phyloP scores from a whole-genome alignment of 805 yeast species.

The Candida loeiensis region DNA sequence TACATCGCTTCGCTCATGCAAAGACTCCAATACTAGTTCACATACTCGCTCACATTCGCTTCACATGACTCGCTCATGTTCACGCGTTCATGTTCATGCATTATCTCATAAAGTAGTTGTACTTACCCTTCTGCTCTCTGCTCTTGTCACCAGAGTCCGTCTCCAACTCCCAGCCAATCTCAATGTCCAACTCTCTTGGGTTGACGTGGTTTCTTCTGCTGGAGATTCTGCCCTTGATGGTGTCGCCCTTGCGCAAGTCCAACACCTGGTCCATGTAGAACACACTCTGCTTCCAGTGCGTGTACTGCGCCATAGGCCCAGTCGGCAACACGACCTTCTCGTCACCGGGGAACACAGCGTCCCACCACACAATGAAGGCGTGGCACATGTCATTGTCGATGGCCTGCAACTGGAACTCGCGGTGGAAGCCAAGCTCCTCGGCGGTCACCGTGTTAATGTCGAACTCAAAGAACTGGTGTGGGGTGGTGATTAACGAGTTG shows the following conservation, averaged over 20 bases:
- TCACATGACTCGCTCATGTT: too few species aligned
- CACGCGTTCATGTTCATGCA: background rate
- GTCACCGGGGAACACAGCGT: slow-evolving; percentile 77
- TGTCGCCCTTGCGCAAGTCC: slow-evolving; percentile 72
- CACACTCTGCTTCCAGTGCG: slow-evolving; percentile 99
- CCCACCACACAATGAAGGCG: slow-evolving; percentile 93
- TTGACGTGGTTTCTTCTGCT: slow-evolving; percentile 74
- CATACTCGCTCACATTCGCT: too few species aligned
- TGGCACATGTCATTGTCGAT: slow-evolving; percentile 78
- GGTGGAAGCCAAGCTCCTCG: slow-evolving; percentile 74
- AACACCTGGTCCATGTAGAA: slow-evolving; percentile 84
- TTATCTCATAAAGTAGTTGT: slow-evolving; percentile 69
- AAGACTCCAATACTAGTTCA: too few species aligned
- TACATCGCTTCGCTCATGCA: too few species aligned
- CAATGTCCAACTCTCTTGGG: slow-evolving; percentile 88
- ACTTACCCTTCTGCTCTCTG: slow-evolving; percentile 57
- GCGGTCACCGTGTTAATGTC: slow-evolving; percentile 87
- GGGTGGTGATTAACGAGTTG: slow-evolving; percentile 66
- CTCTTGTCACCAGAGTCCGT: slow-evolving; percentile 43
- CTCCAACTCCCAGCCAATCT: slow-evolving; percentile 54
- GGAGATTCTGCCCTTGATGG: slow-evolving; percentile 64
- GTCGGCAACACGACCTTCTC: slow-evolving; percentile 78
- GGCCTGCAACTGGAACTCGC: slow-evolving; percentile 67
- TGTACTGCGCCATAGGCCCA: slow-evolving; percentile 89
- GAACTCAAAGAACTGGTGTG: slow-evolving; percentile 67